These are phyloP conservation scores for Cryptosporidium muris DNA, from an alignment of 169 alveolate species.

Conservation along the genomic window DNA sequence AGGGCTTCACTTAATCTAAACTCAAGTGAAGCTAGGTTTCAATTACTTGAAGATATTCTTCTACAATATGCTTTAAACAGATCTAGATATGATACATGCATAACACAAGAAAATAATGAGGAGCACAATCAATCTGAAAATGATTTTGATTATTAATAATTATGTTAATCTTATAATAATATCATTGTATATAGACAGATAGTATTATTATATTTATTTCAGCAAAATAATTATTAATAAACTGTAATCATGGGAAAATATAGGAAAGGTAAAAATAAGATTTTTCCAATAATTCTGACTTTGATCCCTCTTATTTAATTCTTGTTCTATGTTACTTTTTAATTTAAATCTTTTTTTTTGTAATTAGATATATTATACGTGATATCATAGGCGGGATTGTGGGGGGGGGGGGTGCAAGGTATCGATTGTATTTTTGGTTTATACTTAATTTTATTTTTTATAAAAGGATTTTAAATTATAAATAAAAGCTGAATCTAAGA, in stretches of 20 bases:
- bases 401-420: too few species aligned
- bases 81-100: constrained; percentile 57
- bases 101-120: background rate
- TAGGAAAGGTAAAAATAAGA: background rate
- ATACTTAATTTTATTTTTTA: too few species aligned
- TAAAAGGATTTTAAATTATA: too few species aligned
- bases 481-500: too few species aligned
- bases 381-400: too few species aligned
- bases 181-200: background rate
- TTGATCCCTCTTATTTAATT: too few species aligned
- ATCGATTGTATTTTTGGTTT: too few species aligned
- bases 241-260: background rate
- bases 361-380: too few species aligned
- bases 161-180: background rate
- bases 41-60: constrained; percentile 61
- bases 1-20: constrained; percentile 57
- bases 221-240: background rate
- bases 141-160: background rate
- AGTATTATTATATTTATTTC: background rate
- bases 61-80: constrained; percentile 54
- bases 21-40: constrained; percentile 39
- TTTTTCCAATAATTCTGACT: background rate
- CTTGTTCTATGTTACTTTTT: too few species aligned
- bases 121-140: background rate
- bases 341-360: too few species aligned